Evolutionary conservation across 208 protist species (phyloP), one percentile per base, ranked within the genome.

Genomic region (Trypanosoma caninum): DNA sequence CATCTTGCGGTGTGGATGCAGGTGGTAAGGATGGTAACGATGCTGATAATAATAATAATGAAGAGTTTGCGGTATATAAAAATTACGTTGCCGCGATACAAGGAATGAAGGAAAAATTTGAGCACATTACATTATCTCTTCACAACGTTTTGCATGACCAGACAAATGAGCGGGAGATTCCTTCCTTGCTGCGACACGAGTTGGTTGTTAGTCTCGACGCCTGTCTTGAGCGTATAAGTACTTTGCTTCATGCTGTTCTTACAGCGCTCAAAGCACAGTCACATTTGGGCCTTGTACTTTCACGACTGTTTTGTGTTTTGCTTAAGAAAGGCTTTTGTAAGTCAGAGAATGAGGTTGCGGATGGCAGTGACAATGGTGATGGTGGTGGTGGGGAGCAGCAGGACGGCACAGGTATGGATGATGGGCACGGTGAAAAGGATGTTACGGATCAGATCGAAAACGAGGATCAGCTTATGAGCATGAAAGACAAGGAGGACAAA

Each of bases 351-450:
- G 77, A 87, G 35, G 80, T 91, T n/a, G 80, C 87, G 27, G 79
- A 92, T 27, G 74, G 65, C 16, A 56, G 74, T 16, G 65, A 84
- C 35, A 84, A 58, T 10, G 90, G 89, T 38, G 87, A 80, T 33
- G 72, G 87, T 3, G 80, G 82, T 4, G 91, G 80, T 30, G 82
- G 83, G 8, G 72, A 72, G 9, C 80, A 76, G 66, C 66, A 86
- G 40, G 82, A 89, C 16, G 98, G 98, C 35, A 99, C 97, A 16
- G 98, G 98, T 41, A 99, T 99, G 93, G 98, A 98, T 61, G 98
- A 99, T 57, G 98, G 98, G 31, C 52, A 98, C 46, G 99, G 99
- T 56, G 89, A 98, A 66, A 98, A 99, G 55, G 98, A 99, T 70
- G 97, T 99, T 20, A 97, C 85, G 18, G 90, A 99, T 42, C 66